Evolutionary conservation across 202 grass and related monocot genomes (phyloP), one percentile per base, ranked within the genome.

Genomic region (Dendrocalamus latiflorus): DNA sequence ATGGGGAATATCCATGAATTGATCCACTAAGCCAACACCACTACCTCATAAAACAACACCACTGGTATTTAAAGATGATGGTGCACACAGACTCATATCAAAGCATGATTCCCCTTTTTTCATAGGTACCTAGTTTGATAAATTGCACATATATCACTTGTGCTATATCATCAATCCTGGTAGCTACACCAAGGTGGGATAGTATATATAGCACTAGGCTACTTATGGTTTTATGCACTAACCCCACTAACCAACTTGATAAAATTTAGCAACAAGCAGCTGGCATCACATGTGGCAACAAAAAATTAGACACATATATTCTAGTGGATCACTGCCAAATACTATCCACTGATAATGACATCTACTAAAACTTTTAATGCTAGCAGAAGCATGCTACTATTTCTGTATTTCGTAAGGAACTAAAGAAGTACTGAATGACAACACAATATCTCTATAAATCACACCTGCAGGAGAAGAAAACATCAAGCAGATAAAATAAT

Each of bases 211-310:
- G 49, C 51, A 56, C 24, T 68, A 57, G 16, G 39, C 60, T 44
- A 76, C 18, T 53, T 84, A 66, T 1, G 50, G 20, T 75, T 80
- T 17, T 53, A 75, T 44, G 53, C 34, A 62, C 51, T 76, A 63
- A 84, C 7, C 76, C 76, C 75, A 80, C 76, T 20, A 22, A 63
- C 25, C 16, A 61, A 85, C 62, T 85, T 80, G 76, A 61, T 65
- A 41, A 54, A 82, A 76, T 71, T 45, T 36, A 63, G 44, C 36
- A 69, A 70, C 53, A 62, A 18, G 25, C 62, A 62, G 20, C 22
- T 45, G 53, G 50, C 53, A 10, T 55, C 60, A 10, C 38, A 65
- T 79, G 73, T 54, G 53, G 67, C 9, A 60, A 30, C 10, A 75
- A 85, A 55, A 84, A 75, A 76, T 58, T 75, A 44, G 34, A 41